Conservation (phyloP, 345 rosid species). For the Melastoma malabathricum region DNA sequence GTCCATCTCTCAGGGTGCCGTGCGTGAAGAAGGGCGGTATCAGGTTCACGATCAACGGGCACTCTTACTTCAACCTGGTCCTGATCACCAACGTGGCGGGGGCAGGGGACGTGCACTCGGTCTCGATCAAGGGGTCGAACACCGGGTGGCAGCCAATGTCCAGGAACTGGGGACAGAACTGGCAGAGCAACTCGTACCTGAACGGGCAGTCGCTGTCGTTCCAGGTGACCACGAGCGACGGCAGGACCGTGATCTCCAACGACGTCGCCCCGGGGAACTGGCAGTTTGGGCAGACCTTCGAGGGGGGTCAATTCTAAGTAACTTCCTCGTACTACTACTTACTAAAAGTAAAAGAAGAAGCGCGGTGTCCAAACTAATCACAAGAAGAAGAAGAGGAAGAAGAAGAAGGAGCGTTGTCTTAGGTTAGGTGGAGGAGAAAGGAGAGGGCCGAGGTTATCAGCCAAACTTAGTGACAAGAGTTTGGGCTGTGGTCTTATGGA, state of each 20-base stretch:
- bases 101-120: conserved; percentile 64
- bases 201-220: conserved; percentile 77
- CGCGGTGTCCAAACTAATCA: not conserved
- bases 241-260: conserved; percentile 47
- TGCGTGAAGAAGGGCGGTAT: conserved; percentile 84
- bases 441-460: no score
- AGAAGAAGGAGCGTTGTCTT: not conserved
- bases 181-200: conserved; percentile 83
- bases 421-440: conserved; percentile 8
- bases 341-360: not conserved
- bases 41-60: conserved; percentile 75
- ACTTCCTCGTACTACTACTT: no score
- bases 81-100: conserved; percentile 69
- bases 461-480: not conserved
- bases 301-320: conserved; percentile 45
- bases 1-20: conserved; percentile 35
- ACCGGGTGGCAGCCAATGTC: conserved; percentile 87
- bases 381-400: no score
- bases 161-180: conserved; percentile 94
- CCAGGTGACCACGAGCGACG: conserved; percentile 83
- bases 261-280: conserved; percentile 41
- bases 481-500: conserved; percentile 16
- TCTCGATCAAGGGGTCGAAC: conserved; percentile 72
- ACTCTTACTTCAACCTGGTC: conserved; percentile 85
- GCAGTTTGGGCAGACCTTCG: conserved; percentile 84